Percentiles rank a stretch among this genome's conserved stretches.
These are phyloP conservation scores for Calocybe cyanea DNA, from an alignment of 768 basidiomycete species.

Conservation along the genomic window DNA sequence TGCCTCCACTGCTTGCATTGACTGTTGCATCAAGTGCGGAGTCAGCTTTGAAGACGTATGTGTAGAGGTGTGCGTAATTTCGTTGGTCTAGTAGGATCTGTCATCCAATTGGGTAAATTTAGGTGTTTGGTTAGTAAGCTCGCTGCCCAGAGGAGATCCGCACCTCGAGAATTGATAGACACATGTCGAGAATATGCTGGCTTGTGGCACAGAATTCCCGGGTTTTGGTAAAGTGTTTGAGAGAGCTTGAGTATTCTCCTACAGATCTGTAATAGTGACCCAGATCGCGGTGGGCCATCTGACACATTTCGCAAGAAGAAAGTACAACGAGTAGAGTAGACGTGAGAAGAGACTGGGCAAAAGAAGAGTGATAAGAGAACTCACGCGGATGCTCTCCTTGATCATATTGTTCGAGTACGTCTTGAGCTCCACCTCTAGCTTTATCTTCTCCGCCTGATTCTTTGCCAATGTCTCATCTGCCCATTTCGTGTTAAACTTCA, in stretches of 20 bases:
- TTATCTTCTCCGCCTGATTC: slow-evolving; percentile 72
- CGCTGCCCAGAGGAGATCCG: slow-evolving; percentile 9
- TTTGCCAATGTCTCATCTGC: slow-evolving; percentile 60
- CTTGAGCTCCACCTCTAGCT: slow-evolving; percentile 91
- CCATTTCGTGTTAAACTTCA: slow-evolving; percentile 66
- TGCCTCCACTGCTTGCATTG: slow-evolving; percentile 25
- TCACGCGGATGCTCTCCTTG: slow-evolving; percentile 94
- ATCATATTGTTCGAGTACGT: slow-evolving; percentile 96
- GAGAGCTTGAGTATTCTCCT: slow-evolving; percentile 67
- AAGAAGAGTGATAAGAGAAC: slow-evolving; percentile 17
- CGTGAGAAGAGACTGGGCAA: neutral
- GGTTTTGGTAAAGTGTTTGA: slow-evolving; percentile 86
- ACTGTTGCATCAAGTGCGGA: slow-evolving; percentile 72
- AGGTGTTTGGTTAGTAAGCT: too few species aligned
- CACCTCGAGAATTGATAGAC: slow-evolving; percentile 78
- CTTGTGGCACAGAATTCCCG: slow-evolving; percentile 91
- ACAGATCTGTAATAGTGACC: slow-evolving; percentile 71
- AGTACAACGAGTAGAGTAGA: too few species aligned
- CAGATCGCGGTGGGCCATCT: slow-evolving; percentile 92
- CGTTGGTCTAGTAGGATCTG: slow-evolving; percentile 83
- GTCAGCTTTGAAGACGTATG: slow-evolving; percentile 97
- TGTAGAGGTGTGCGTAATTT: slow-evolving; percentile 82
- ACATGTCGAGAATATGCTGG: slow-evolving; percentile 93
- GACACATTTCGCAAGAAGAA: too few species aligned
- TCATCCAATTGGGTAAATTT: too few species aligned